Evolutionary conservation across 306 rosid species (phyloP).

Genomic region (Cucumis cinereus): DNA sequence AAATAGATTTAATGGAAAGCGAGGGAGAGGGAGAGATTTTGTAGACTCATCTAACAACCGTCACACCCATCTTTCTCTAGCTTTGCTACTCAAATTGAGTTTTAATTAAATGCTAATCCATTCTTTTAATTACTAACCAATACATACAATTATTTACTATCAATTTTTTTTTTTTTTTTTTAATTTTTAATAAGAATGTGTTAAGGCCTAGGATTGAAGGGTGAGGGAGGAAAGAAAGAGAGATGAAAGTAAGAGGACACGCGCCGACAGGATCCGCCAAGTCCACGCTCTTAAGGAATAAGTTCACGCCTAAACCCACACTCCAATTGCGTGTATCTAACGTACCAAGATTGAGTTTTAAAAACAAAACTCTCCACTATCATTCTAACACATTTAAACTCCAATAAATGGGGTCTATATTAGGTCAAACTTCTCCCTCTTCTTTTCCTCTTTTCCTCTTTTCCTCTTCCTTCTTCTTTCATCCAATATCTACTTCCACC

Average conservation of each 20-base stretch:
- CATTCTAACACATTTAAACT: neutral
- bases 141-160: no score
- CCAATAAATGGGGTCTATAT: slow-evolving; percentile 34
- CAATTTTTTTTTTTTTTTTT: no score
- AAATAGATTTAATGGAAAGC: neutral
- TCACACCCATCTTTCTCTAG: no score
- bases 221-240: neutral
- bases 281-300: neutral
- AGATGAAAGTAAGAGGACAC: neutral
- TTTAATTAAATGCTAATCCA: no score
- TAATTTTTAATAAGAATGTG: no score
- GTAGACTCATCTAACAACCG: neutral
- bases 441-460: no score
- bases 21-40: neutral
- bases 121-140: no score
- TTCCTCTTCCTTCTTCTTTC: no score
- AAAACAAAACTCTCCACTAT: neutral
- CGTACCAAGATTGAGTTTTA: neutral
- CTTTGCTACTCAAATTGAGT: no score
- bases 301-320: neutral
- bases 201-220: no score
- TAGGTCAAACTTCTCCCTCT: slow-evolving; percentile 22
- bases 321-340: slow-evolving; percentile 15
- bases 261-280: neutral
- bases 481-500: no score